Evolutionary conservation across 805 yeast species (phyloP), one percentile per base, ranked within the genome.

Genomic region (Trichomonascus vanleenenianus): DNA sequence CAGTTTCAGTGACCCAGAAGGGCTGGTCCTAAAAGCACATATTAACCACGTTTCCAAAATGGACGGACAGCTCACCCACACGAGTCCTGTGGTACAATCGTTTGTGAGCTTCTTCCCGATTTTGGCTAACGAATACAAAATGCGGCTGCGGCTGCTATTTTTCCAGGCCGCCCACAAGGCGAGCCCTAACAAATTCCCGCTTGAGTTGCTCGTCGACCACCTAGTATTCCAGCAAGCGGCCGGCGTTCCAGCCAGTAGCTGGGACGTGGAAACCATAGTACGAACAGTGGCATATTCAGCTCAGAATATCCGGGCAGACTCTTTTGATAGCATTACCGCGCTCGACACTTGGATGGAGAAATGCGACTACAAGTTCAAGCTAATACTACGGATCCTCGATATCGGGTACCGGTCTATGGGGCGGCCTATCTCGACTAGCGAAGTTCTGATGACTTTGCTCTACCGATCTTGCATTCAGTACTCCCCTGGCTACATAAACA

Each of bases 121-220:
- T 1, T 43, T 48, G 14, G 54, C 59, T 18, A 40, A 48, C 4
- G 49, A 51, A 1, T 48, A 35, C 27, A 60, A 62, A 31, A 62
- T 65, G 66, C 53, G 62, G 18, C 43, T 56, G 25, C 44, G 59
- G 15, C 54, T 62, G 14, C 52, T 59, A 32, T 60, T 57, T 30
- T 47, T 61, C 3, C 51, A 56, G 30, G 51, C 55, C 6, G 50
- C 53, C 12, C 61, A 60, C 38, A 30, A 42, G 16, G 14, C 55
- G n/a, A 47, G 50, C 33, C 55, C 53, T 8, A 22, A 46, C 7
- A 45, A 43, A 10, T 60, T 59, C 25, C 56, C 66, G 0, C 47
- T 54, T 10, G 39, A 48, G 10, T 22, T 40, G 14, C 38, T 66
- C 3, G 47, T 60, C 9, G 52, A 54, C 25, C 60, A 51, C 27